Evolutionary conservation across 495 filamentous ascomycete genomes (phyloP), one percentile per base, ranked within the genome.

Genomic region (Talaromyces trachyspermus): DNA sequence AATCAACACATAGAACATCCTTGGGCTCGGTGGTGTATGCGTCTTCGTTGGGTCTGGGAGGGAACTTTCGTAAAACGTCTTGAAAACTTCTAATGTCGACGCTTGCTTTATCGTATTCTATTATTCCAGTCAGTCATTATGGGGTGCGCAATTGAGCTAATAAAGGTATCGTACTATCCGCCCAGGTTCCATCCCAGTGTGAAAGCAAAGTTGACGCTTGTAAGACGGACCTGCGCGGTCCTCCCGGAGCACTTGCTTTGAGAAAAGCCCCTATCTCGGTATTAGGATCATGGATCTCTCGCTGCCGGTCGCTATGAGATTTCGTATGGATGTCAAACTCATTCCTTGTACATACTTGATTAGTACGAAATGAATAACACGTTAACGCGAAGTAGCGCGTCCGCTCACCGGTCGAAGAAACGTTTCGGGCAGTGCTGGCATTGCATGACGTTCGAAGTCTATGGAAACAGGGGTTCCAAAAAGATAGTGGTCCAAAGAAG

Each of bases 1-100:
- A 64, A 41, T 64, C 61, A 3, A 54, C 50, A 38, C 61, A 64
- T 42, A 52, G 47, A 25, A 54, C 50, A 37, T 64, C 54, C 27
- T 56, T 47, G 12, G 53, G 53, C 45, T 57, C 58, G 1, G 58
- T 44, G 3, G 25, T 50, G 15, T 51, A 35, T 3, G 44, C 53
- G 30, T 64, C 61, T 22, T 60, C 55, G 48, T 61, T 57, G 14
- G 49, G 54, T 47, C 56, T 55, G 1, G 58, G 58, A 2, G 61
- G 61, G 14, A 59, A 64, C 3, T 57, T 43, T 17, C 58, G 56
- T 14, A 64, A 36, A n/a, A 46, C 56, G 46, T 64, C 56, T 22
- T 61, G 53, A 17, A 56, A 59, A 35, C 51, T 61, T 41, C 54
- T 55, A 25, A 64, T 51, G 9, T 46, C 44, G 10, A 19, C 22